These are phyloP conservation scores for Thielaviopsis punctulata DNA, from an alignment of 2,329 filamentous ascomycete species.

Conservation along the genomic window DNA sequence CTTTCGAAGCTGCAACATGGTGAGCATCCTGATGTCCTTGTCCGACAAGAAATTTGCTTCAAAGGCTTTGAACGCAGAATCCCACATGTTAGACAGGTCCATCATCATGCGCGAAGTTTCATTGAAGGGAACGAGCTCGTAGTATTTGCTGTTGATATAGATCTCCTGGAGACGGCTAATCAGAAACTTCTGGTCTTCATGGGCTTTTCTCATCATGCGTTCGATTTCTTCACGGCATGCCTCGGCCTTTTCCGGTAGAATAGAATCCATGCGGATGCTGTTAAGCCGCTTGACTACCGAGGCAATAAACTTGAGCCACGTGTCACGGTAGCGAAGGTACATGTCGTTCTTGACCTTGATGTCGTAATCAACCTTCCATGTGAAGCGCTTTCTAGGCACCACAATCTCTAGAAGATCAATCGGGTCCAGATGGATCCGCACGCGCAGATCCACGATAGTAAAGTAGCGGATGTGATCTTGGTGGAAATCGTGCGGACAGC, in stretches of 20 bases:
- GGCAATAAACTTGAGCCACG: constrained; percentile 70
- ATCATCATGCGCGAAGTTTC: constrained; percentile 76
- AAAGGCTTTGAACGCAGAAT: constrained; percentile 74
- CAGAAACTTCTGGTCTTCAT: constrained; percentile 64
- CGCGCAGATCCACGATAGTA: constrained; percentile 65
- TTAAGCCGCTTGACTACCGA: constrained; percentile 73
- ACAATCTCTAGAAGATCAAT: constrained; percentile 90
- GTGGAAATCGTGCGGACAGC: constrained; percentile 80
- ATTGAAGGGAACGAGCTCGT: constrained; percentile 90
- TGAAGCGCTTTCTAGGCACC: constrained; percentile 75
- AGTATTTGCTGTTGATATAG: constrained; percentile 89
- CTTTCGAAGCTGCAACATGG: constrained; percentile 81
- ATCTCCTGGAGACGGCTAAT: constrained; percentile 68
- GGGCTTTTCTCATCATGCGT: constrained; percentile 55
- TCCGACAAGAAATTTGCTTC: constrained; percentile 90
- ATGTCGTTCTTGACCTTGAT: constrained; percentile 84
- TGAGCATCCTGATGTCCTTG: constrained; percentile 85
- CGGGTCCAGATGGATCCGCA: constrained; percentile 81
- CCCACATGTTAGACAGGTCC: constrained; percentile 87
- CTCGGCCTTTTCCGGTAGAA: constrained; percentile 73
- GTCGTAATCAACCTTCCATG: constrained; percentile 96
- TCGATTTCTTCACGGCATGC: constrained; percentile 72
- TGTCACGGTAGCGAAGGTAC: constrained; percentile 62
- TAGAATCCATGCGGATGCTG: constrained; percentile 79
- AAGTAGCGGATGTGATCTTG: constrained; percentile 88